Evolutionary conservation across 2,329 filamentous ascomycete genomes (phyloP).

Genomic region (Diplodia intermedia): DNA sequence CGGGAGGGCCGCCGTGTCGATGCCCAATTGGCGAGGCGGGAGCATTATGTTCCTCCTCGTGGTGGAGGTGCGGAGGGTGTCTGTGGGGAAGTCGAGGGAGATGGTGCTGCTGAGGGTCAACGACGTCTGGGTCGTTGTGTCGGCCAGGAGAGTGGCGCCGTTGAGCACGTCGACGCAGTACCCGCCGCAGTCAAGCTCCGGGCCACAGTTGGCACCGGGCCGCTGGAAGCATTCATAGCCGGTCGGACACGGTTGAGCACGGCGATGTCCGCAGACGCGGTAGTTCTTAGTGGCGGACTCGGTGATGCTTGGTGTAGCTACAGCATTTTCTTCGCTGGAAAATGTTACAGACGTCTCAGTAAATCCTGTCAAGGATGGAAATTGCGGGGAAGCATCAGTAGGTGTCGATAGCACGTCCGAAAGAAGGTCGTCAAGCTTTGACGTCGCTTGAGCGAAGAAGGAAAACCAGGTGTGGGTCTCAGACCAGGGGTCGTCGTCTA

Average conservation of each 20-base stretch:
- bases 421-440: not conserved
- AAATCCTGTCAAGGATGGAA: not conserved
- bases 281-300: not conserved
- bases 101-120: not conserved
- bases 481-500: conserved; percentile 10
- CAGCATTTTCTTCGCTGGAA: not conserved
- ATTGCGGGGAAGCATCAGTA: not conserved
- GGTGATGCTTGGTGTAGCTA: not conserved
- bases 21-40: not conserved
- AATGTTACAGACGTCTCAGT: not conserved
- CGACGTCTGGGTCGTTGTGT: not conserved
- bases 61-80: not conserved
- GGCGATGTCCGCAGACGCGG: conserved; percentile 8
- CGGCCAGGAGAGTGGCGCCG: not conserved
- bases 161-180: conserved; percentile 7
- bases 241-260: not conserved
- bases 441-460: not conserved
- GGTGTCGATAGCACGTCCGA: not conserved
- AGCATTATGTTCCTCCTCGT: not conserved
- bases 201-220: not conserved
- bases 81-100: not conserved
- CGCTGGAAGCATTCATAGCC: conserved; percentile 5
- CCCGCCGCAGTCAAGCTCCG: conserved; percentile 11
- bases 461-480: conserved; percentile 15
- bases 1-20: not conserved